Evolutionary conservation across 164 flowering plant species (phyloP), one percentile per base, ranked within the genome.

Genomic region (Piper longum): DNA sequence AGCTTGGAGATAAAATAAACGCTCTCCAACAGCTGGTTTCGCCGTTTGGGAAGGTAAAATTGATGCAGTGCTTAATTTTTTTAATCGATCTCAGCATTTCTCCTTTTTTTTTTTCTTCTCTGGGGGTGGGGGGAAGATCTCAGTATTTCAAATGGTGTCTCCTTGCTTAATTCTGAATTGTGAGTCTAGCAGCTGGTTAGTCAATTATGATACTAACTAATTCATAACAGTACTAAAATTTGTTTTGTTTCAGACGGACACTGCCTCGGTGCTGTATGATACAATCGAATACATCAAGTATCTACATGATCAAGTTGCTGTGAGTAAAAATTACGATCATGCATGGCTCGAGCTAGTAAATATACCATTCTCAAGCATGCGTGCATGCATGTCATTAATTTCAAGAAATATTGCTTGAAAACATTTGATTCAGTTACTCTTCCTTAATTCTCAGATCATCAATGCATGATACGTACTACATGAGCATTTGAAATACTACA

Each of bases 1-100:
- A 89, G 79, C 80, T 89, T 85, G 97, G 97, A 60, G 97, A 92
- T 86, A 78, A 90, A 81, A 85, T 92, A 80, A 88, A 89, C 69
- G 88, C 96, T n/a, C 93, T 92, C 55, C 98, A 92, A 78, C 98
- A 89, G 80, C 76, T 92, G 70, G 97, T 92, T 71, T 92, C 97
- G 13, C 97, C 98, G 78, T 92, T 92, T 69, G 97, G 98, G 82
- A 92, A 92, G 91, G 98, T 89, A 67, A 67, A 60, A 13, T 45
- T 57, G 3, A 2, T 17, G 0, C 6, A 56, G 19, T 3, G 4
- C 19, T 7, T 16, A 3, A 16, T 0, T 26, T 26, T 26, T 26
- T 26, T 26, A 26, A 26, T 26, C 36, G 36, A 26, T 26, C 36
- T 26, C 36, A 26, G 36, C 36, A 26, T 26, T 26, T 26, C 36